phyloP scores from a whole-genome alignment of 441 rosid genomes.

The Brassica hybrid region DNA sequence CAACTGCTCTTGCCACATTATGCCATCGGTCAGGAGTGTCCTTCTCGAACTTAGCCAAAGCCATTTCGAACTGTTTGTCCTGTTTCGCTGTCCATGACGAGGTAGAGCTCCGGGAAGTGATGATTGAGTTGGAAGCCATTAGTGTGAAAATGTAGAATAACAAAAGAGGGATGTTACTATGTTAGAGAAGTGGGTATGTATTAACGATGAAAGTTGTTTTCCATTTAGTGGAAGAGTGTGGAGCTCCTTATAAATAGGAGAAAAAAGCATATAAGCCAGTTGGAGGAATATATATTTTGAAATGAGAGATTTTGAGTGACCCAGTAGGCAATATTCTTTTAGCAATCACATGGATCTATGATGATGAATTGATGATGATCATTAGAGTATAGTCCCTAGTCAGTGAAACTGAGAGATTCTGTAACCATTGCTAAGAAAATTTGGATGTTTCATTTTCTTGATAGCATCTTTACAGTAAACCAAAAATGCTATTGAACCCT shows the following conservation, averaged over 20 bases:
- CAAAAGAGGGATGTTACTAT: background rate
- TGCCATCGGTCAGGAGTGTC: no score
- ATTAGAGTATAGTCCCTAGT: conserved; percentile 27
- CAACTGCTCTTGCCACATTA: no score
- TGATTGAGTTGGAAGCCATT: conserved; percentile 43
- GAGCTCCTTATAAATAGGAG: conserved; percentile 37
- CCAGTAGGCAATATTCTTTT: conserved; percentile 24
- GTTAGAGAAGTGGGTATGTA: conserved; percentile 17
- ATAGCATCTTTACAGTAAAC: conserved; percentile 22
- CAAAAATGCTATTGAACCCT: conserved; percentile 33
- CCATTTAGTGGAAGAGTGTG: conserved; percentile 25
- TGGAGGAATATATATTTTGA: conserved; percentile 36
- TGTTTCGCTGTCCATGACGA: conserved; percentile 43
- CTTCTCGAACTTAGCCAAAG: no score
- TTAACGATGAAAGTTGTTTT: conserved; percentile 28
- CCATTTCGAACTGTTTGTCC: conserved; percentile 18
- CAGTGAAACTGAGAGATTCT: conserved; percentile 35
- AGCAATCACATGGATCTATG: conserved; percentile 31
- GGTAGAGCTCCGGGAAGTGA: conserved; percentile 26
- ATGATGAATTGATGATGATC: conserved; percentile 6
- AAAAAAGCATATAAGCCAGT: conserved; percentile 31
- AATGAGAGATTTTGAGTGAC: conserved; percentile 28
- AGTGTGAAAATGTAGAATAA: conserved; percentile 6
- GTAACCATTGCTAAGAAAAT: conserved; percentile 21
- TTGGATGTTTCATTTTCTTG: conserved; percentile 34